Conservation (phyloP, 345 rosid species). For the Triadica sebifera region DNA sequence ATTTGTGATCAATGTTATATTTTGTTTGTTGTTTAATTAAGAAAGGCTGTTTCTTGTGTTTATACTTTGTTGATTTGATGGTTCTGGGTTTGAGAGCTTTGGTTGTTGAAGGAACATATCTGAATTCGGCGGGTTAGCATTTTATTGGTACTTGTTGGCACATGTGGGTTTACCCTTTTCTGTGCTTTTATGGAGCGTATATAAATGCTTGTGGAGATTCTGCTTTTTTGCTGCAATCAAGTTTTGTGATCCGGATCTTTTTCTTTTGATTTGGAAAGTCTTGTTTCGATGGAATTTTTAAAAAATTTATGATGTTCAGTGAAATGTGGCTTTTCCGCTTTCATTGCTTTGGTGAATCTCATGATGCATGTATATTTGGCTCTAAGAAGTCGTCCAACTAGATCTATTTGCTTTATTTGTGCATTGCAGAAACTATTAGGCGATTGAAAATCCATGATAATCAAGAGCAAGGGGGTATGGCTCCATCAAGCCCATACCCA, state of each 20-base stretch:
- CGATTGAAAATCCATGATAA: constrained; percentile 56
- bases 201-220: not conserved
- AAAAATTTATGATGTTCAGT: not conserved
- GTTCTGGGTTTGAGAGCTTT: constrained; percentile 8
- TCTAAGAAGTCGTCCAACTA: not conserved
- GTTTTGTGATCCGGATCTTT: not conserved
- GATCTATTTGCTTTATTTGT: constrained; percentile 5
- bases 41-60: not conserved
- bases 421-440: constrained; percentile 44
- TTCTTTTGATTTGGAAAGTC: not conserved
- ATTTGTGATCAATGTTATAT: constrained; percentile 1
- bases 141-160: not conserved
- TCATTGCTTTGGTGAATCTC: constrained; percentile 1
- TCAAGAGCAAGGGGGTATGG: constrained; percentile 37
- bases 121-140: not conserved
- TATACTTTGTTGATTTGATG: not conserved
- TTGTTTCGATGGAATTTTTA: constrained; percentile 6
- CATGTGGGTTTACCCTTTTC: constrained; percentile 5
- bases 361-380: not conserved
- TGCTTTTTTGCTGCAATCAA: not conserved
- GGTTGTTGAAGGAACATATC: not conserved
- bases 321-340: constrained; percentile 10
- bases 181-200: constrained; percentile 4
- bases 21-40: not conserved
- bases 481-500: constrained; percentile 51